Conservation (phyloP, 768 basidiomycete species). For the Kwoniella botswanensis region DNA sequence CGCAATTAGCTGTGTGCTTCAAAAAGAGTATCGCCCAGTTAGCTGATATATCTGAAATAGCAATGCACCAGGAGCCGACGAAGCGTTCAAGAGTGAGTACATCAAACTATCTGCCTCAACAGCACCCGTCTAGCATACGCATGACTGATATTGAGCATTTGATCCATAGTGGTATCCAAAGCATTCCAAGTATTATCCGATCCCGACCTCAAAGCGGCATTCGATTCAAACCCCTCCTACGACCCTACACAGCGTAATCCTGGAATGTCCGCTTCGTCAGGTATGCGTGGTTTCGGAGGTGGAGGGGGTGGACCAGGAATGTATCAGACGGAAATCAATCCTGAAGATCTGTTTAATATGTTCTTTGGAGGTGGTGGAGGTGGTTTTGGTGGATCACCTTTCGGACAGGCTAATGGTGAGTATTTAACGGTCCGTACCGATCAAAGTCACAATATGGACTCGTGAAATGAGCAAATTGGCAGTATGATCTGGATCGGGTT, state of each 20-base stretch:
- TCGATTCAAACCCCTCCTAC: slow-evolving; percentile 65
- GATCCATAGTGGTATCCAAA: slow-evolving; percentile 99
- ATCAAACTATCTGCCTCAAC: neutral
- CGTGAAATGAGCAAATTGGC: too few relatives aligned
- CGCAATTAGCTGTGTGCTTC: neutral
- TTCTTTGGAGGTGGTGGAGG: slow-evolving; percentile 78
- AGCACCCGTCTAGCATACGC: too few relatives aligned
- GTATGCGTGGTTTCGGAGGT: slow-evolving; percentile 43
- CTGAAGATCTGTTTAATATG: slow-evolving; percentile 97
- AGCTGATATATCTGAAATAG: slow-evolving; percentile 62
- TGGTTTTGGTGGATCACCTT: slow-evolving; percentile 61
- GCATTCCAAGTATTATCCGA: slow-evolving; percentile 97
- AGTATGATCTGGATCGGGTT: too few relatives aligned
- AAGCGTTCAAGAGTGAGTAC: slow-evolving; percentile 91
- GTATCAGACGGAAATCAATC: slow-evolving; percentile 71
- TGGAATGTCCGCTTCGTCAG: slow-evolving; percentile 64
- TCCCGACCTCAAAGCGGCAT: slow-evolving; percentile 84
- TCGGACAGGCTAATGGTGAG: slow-evolving; percentile 60
- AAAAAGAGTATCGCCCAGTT: neutral
- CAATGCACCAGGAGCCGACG: slow-evolving; percentile 96
- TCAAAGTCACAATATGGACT: too few relatives aligned
- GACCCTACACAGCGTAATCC: slow-evolving; percentile 85
- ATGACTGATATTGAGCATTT: too few relatives aligned
- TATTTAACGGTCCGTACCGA: slow-evolving; percentile 41
- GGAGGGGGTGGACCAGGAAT: slow-evolving; percentile 45